Percentiles rank a stretch among this genome's conserved stretches.
Evolutionary conservation across 1,284 basidiomycete genomes (phyloP).

Genomic region (Ganoderma boninense): DNA sequence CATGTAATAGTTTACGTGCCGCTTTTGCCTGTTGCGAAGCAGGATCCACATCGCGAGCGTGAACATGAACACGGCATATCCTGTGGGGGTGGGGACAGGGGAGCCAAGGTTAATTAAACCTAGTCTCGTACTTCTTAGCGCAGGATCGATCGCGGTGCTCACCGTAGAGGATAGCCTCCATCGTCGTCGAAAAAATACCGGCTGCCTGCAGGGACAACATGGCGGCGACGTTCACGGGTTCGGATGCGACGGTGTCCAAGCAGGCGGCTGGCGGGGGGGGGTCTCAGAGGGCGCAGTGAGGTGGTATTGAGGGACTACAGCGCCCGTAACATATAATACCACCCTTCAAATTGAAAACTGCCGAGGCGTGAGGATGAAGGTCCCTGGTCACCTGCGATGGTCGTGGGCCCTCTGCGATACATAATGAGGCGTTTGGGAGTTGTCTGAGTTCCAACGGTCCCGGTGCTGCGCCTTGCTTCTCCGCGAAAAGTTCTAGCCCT

Average conservation of each 20-base stretch:
- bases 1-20: slow-evolving; percentile 32
- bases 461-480: not conserved
- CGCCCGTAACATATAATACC: slow-evolving; percentile 12
- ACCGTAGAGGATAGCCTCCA: slow-evolving; percentile 42
- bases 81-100: slow-evolving; percentile 15
- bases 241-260: slow-evolving; percentile 2
- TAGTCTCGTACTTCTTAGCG: not conserved
- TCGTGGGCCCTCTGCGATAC: not conserved
- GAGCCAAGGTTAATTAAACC: not conserved
- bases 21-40: slow-evolving; percentile 26
- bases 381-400: slow-evolving; percentile 16
- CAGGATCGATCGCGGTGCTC: not conserved
- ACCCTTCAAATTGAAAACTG: slow-evolving; percentile 4
- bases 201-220: slow-evolving; percentile 32
- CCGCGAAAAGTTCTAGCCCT: not conserved
- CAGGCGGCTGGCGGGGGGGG: not conserved
- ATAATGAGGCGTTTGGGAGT: not conserved
- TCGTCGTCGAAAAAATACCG: slow-evolving; percentile 35
- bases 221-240: not conserved
- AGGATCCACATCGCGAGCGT: slow-evolving; percentile 36
- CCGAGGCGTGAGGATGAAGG: slow-evolving; percentile 16
- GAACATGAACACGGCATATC: slow-evolving; percentile 41
- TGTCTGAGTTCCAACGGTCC: not conserved
- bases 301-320: slow-evolving; percentile 1
- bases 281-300: slow-evolving; percentile 3